A percentile compares a stretch with the other conserved stretches of the same genome.
Conservation (phyloP, 208 protist genomes). For the Trichomonas vaginalis region DNA sequence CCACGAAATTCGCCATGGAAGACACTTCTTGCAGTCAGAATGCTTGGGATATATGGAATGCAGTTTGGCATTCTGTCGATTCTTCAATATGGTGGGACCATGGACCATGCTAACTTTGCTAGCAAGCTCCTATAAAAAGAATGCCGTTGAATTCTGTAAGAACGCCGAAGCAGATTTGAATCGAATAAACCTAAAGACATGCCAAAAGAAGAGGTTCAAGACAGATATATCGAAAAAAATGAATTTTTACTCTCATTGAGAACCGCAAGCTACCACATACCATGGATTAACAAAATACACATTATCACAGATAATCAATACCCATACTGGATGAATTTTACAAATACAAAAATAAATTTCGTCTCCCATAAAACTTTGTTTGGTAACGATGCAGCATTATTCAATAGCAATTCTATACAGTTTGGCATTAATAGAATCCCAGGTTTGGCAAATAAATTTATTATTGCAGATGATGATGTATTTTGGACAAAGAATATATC, state of each 20-base stretch:
- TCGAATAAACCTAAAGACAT: too few species aligned
- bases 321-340: not conserved
- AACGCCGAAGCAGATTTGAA: too few species aligned
- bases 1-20: too few species aligned
- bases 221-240: not conserved
- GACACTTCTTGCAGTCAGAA: too few species aligned
- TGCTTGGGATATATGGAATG: too few species aligned
- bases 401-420: not conserved
- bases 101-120: too few species aligned
- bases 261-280: not conserved
- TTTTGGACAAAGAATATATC: not conserved
- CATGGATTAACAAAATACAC: not conserved
- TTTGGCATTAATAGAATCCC: not conserved
- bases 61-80: too few species aligned
- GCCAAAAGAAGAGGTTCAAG: not conserved
- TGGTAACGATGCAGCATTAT: not conserved
- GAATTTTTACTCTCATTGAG: not conserved
- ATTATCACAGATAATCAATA: not conserved
- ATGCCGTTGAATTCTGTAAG: too few species aligned
- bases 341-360: not conserved
- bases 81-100: too few species aligned
- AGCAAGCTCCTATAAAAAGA: too few species aligned
- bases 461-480: not conserved
- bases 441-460: not conserved
- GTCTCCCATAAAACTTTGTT: not conserved